Percentiles rank a stretch among this genome's conserved stretches.
Conservation (phyloP, 179 eudicot genomes). For the Amaranthus tricolor region DNA sequence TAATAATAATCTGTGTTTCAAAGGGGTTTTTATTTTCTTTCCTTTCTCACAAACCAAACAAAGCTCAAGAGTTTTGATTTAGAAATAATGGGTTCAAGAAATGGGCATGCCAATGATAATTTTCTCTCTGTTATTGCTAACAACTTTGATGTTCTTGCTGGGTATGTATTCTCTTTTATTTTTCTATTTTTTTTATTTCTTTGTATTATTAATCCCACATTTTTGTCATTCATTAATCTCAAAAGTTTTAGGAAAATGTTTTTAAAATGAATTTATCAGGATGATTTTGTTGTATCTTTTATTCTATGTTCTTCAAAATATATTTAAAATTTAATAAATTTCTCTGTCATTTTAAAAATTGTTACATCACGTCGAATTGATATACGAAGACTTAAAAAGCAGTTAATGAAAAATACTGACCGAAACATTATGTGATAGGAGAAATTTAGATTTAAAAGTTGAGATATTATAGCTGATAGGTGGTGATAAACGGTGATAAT, state of each 20-base stretch:
- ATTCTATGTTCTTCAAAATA: too few species aligned
- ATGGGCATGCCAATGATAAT: slow-evolving; percentile 19
- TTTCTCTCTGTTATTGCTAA: slow-evolving; percentile 56
- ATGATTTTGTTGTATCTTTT: too few species aligned
- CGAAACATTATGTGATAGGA: too few species aligned
- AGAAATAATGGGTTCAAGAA: slow-evolving; percentile 33
- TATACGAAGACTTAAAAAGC: too few species aligned
- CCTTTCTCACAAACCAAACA: slow-evolving; percentile 8
- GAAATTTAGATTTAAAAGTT: too few species aligned
- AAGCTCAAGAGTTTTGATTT: neutral
- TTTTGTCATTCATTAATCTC: neutral
- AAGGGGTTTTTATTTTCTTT: neutral
- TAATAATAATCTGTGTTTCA: neutral
- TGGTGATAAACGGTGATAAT: too few species aligned
- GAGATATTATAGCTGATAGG: too few species aligned
- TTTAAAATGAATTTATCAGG: too few species aligned
- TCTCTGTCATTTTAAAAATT: neutral
- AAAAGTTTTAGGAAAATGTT: neutral
- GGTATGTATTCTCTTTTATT: slow-evolving; percentile 23
- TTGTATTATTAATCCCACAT: neutral
- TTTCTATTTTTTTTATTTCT: neutral
- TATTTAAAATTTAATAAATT: too few species aligned
- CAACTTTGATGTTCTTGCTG: slow-evolving; percentile 71
- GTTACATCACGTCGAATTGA: neutral
- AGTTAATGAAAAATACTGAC: too few species aligned